phyloP scores from a whole-genome alignment of 768 basidiomycete genomes.

The Pleurotus tuoliensis region DNA sequence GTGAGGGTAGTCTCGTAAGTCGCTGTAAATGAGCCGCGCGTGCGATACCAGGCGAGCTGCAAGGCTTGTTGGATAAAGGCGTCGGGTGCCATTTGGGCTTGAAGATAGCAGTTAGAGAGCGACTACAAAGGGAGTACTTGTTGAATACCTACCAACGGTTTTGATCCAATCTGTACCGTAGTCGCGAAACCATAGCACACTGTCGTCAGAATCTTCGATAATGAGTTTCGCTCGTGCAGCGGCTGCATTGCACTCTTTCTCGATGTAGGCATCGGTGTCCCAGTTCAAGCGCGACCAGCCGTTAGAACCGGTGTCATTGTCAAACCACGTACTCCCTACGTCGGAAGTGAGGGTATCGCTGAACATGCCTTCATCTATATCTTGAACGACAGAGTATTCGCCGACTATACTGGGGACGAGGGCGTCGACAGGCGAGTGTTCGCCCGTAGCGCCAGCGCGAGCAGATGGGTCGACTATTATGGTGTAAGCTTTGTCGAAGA shows the following conservation, averaged over 20 bases:
- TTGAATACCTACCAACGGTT: slow-evolving; percentile 47
- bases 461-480: slow-evolving; percentile 83
- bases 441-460: slow-evolving; percentile 83
- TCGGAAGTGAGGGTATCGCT: slow-evolving; percentile 7
- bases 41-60: slow-evolving; percentile 87
- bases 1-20: slow-evolving; percentile 94
- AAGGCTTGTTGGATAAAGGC: slow-evolving; percentile 89
- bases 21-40: slow-evolving; percentile 73
- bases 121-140: neutral
- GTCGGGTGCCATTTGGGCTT: slow-evolving; percentile 58
- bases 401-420: slow-evolving; percentile 83
- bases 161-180: slow-evolving; percentile 91
- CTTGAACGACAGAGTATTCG: slow-evolving; percentile 75
- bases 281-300: slow-evolving; percentile 71
- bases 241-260: slow-evolving; percentile 55
- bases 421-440: slow-evolving; percentile 89
- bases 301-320: slow-evolving; percentile 1
- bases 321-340: neutral
- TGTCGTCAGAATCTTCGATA: slow-evolving; percentile 78
- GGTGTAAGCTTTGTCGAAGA: slow-evolving; percentile 86
- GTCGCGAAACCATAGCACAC: slow-evolving; percentile 75
- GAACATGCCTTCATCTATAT: slow-evolving; percentile 51
- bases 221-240: slow-evolving; percentile 50
- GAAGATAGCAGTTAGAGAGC: neutral
- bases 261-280: slow-evolving; percentile 59